Conservation (phyloP, 441 rosid species). For the Populus hybrid region DNA sequence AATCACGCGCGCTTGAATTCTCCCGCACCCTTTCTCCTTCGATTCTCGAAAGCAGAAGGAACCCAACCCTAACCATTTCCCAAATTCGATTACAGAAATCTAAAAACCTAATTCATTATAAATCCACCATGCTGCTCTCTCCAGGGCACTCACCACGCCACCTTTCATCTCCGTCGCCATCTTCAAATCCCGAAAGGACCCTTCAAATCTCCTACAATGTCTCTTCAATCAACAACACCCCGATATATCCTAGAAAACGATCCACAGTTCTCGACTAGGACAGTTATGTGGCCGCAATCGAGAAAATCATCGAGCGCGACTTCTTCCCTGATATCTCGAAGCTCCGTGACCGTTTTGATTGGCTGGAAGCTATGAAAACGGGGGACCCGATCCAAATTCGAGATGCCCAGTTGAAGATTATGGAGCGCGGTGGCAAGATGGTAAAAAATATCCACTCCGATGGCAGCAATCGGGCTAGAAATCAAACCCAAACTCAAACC, state of each 20-base stretch:
- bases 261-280: constrained; percentile 79
- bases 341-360: constrained; percentile 91
- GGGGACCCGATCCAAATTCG: constrained; percentile 85
- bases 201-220: constrained; percentile 29
- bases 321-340: constrained; percentile 91
- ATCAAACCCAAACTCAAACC: constrained; percentile 52
- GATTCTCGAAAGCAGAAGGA: background rate
- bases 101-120: background rate
- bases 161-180: constrained; percentile 12
- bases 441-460: constrained; percentile 29
- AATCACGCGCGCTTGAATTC: background rate
- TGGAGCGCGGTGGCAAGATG: constrained; percentile 79
- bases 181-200: constrained; percentile 32
- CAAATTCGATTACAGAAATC: background rate
- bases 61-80: constrained; percentile 7
- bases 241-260: constrained; percentile 44
- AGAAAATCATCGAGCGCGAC: constrained; percentile 93
- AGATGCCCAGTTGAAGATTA: constrained; percentile 88
- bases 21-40: background rate
- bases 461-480: constrained; percentile 29
- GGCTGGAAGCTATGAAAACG: constrained; percentile 85
- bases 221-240: constrained; percentile 27
- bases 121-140: constrained; percentile 62
- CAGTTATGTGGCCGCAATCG: constrained; percentile 74
- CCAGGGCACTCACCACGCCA: constrained; percentile 96